Evolutionary conservation across 495 filamentous ascomycete genomes (phyloP).

Genomic region (Penicillium canariense): DNA sequence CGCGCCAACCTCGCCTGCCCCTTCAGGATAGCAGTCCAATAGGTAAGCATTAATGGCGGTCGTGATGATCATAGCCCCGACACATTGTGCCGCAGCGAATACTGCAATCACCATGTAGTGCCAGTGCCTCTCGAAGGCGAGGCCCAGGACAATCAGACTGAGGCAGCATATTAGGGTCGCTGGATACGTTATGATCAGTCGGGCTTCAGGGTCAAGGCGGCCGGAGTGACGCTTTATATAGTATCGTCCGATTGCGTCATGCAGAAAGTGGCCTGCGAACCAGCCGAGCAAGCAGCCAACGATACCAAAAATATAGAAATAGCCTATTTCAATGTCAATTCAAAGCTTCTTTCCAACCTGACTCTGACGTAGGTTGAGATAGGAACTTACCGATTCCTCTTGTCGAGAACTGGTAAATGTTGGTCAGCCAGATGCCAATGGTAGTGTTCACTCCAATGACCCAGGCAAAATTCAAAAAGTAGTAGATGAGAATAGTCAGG

Average conservation of each 20-base stretch:
- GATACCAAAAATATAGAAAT: conserved; percentile 61
- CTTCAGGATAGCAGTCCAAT: conserved; percentile 59
- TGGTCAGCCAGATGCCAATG: conserved; percentile 52
- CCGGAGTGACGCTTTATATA: conserved; percentile 51
- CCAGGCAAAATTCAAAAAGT: conserved; percentile 60
- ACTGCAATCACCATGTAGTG: conserved; percentile 52
- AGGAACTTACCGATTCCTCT: conserved; percentile 44
- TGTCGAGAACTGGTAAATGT: conserved; percentile 53
- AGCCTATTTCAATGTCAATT: conserved; percentile 24
- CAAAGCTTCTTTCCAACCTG: neutral
- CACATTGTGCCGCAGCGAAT: neutral
- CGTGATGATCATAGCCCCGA: conserved; percentile 63
- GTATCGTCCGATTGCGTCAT: conserved; percentile 49
- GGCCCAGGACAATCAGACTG: conserved; percentile 54
- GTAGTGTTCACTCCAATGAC: conserved; percentile 63
- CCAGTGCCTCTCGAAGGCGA: conserved; percentile 49
- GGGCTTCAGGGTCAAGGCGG: conserved; percentile 58
- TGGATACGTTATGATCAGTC: conserved; percentile 34
- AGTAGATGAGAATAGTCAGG: conserved; percentile 48
- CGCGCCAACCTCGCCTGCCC: conserved; percentile 53
- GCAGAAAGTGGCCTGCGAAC: conserved; percentile 56
- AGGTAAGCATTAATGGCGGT: conserved; percentile 59
- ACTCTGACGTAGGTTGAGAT: neutral
- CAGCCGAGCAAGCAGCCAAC: conserved; percentile 54
- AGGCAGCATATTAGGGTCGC: conserved; percentile 9